These are phyloP conservation scores for Cyclaneusma minus DNA, from an alignment of 2,329 filamentous ascomycete genomes.

Conservation along the genomic window DNA sequence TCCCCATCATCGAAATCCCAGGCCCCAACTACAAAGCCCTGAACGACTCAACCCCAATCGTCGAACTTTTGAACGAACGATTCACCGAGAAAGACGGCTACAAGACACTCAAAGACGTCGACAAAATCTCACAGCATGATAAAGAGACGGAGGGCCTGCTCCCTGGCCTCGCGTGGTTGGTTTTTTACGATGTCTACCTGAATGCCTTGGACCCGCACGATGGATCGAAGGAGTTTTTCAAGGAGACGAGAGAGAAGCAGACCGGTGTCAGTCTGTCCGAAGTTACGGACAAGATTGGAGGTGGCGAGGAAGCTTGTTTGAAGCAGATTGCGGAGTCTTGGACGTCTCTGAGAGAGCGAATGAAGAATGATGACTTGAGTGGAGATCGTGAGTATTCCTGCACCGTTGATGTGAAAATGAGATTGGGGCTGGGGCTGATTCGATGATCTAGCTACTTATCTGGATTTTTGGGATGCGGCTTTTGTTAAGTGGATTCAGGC, in stretches of 20 bases:
- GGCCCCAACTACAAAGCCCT: conserved; percentile 5
- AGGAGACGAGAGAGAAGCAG: conserved; percentile 5
- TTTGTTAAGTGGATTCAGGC: conserved; percentile 7
- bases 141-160: background rate
- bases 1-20: conserved; percentile 10
- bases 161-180: conserved; percentile 4
- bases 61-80: conserved; percentile 8
- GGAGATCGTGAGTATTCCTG: conserved; percentile 8
- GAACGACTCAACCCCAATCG: conserved; percentile 9
- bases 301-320: conserved; percentile 5
- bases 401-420: too few relatives aligned
- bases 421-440: conserved; percentile 1
- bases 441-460: conserved; percentile 6
- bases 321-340: conserved; percentile 6
- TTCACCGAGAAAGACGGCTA: conserved; percentile 8
- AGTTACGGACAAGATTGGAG: conserved; percentile 4
- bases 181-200: conserved; percentile 7
- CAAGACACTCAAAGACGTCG: conserved; percentile 6
- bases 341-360: conserved; percentile 5
- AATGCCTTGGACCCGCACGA: conserved; percentile 8
- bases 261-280: conserved; percentile 4
- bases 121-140: conserved; percentile 6
- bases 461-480: conserved; percentile 9
- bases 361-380: conserved; percentile 7
- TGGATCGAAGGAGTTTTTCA: conserved; percentile 9